Evolutionary conservation across 768 basidiomycete species (phyloP).

Genomic region (Tylopilus sp.): DNA sequence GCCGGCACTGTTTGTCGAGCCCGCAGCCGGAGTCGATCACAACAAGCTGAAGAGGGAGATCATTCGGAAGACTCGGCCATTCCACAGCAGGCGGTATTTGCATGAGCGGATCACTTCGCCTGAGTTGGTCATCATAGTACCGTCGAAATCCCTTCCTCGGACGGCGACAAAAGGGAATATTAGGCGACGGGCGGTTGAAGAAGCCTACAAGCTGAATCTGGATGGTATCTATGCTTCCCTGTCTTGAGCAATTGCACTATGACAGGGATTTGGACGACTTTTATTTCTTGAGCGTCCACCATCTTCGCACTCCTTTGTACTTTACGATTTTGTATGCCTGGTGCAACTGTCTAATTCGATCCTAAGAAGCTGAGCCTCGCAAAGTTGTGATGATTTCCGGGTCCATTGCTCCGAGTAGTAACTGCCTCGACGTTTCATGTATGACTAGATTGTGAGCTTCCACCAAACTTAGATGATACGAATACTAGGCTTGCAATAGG

Average conservation of each 20-base stretch:
- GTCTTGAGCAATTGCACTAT: constrained; percentile 2
- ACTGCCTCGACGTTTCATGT: too few relatives aligned
- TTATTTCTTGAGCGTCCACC: too few relatives aligned
- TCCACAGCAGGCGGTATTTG: constrained; percentile 71
- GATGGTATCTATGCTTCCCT: constrained; percentile 51
- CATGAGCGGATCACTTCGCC: constrained; percentile 71
- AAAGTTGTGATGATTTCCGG: too few relatives aligned
- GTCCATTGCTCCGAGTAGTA: too few relatives aligned
- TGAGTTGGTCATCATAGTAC: constrained; percentile 66
- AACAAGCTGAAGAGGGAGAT: constrained; percentile 66
- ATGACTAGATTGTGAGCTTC: too few relatives aligned
- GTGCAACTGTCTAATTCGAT: too few relatives aligned
- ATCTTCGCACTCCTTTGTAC: too few relatives aligned
- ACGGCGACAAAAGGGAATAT: constrained; percentile 84
- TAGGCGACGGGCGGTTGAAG: constrained; percentile 72
- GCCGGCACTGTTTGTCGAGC: constrained; percentile 73
- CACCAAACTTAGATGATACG: too few relatives aligned
- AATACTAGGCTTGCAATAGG: too few relatives aligned
- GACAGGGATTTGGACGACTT: background rate
- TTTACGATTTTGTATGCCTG: too few relatives aligned
- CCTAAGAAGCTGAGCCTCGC: too few relatives aligned
- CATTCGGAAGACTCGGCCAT: constrained; percentile 66
- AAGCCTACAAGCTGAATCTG: constrained; percentile 51
- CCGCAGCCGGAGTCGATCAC: constrained; percentile 48
- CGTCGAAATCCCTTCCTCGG: constrained; percentile 63